Percentiles rank a stretch among this genome's conserved stretches.
phyloP scores from a whole-genome alignment of 129 eudicot species.

The Flaveria sonorensis region DNA sequence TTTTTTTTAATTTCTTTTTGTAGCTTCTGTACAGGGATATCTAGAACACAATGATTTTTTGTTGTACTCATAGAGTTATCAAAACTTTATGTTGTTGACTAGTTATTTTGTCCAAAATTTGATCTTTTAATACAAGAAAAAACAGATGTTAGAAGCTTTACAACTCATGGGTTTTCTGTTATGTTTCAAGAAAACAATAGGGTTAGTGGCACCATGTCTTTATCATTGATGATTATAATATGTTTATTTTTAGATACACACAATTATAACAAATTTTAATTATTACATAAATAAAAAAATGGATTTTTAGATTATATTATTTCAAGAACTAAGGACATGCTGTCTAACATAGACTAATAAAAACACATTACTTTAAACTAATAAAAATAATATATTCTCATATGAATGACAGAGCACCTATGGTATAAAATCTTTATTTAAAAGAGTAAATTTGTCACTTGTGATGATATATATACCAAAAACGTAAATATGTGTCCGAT shows the following conservation, averaged over 20 bases:
- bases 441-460: no score
- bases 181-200: not conserved
- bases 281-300: not conserved
- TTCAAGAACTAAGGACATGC: not conserved
- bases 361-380: not conserved
- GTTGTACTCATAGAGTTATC: not conserved
- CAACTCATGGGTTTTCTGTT: not conserved
- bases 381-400: no score
- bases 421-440: no score
- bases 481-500: not conserved
- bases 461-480: no score
- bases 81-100: not conserved
- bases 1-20: not conserved
- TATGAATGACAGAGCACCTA: no score
- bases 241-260: not conserved
- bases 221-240: not conserved
- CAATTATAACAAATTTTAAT: not conserved
- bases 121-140: slow-evolving; percentile 7
- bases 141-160: slow-evolving; percentile 10
- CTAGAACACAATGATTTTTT: not conserved
- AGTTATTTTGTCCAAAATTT: slow-evolving; percentile 15
- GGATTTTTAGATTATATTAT: not conserved
- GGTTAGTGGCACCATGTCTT: slow-evolving; percentile 4
- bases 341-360: not conserved
- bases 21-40: not conserved